phyloP scores from a whole-genome alignment of 345 rosid genomes.

The Aurinia saxatilis region DNA sequence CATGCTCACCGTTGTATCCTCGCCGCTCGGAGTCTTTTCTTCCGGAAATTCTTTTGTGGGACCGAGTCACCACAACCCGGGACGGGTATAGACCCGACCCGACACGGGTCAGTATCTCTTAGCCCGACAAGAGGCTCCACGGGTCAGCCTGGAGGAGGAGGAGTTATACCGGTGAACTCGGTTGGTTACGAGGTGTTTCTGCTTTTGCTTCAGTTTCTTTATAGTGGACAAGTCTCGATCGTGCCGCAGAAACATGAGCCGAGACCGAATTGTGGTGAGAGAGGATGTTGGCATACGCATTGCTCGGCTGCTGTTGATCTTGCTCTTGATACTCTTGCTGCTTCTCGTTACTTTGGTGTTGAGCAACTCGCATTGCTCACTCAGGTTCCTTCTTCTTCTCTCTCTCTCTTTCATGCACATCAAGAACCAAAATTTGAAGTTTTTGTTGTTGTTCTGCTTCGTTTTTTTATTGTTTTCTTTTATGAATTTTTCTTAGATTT shows the following conservation, averaged over 20 bases:
- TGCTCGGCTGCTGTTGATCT: slow-evolving; percentile 99
- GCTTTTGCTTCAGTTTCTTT: slow-evolving; percentile 83
- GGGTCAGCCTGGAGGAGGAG: slow-evolving; percentile 6
- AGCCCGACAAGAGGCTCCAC: slow-evolving; percentile 23
- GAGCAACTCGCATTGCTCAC: slow-evolving; percentile 97
- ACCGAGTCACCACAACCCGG: slow-evolving; percentile 52
- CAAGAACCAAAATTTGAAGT: background rate
- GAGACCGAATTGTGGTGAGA: slow-evolving; percentile 90
- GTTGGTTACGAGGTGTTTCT: slow-evolving; percentile 97
- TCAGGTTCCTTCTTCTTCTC: slow-evolving; percentile 51
- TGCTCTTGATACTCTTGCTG: slow-evolving; percentile 95
- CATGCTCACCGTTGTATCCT: slow-evolving; percentile 97
- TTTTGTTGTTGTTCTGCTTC: background rate
- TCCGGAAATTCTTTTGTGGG: slow-evolving; percentile 90
- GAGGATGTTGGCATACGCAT: slow-evolving; percentile 99
- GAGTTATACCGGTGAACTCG: slow-evolving; percentile 86
- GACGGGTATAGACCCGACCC: slow-evolving; percentile 46
- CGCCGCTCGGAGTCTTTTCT: slow-evolving; percentile 90
- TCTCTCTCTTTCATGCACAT: background rate
- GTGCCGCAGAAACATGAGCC: slow-evolving; percentile 97
- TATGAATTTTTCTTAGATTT: background rate
- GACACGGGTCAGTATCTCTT: slow-evolving; percentile 28
- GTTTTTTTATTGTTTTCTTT: background rate
- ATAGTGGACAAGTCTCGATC: slow-evolving; percentile 93
- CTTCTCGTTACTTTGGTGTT: slow-evolving; percentile 93